phyloP scores from a whole-genome alignment of 495 filamentous ascomycete genomes.

The Amorphotheca resinae region DNA sequence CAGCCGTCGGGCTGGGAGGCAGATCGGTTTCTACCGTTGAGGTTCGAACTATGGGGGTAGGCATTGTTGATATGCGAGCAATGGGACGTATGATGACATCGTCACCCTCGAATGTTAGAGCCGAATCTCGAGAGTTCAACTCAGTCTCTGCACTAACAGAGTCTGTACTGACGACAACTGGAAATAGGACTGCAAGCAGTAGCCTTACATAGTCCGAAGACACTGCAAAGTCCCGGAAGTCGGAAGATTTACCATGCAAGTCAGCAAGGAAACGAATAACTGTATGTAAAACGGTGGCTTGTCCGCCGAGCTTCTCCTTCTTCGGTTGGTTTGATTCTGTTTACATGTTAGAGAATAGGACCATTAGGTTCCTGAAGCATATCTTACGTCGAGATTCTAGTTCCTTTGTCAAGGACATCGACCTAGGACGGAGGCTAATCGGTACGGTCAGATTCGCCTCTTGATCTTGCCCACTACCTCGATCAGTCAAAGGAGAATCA shows the following conservation, averaged over 20 bases:
- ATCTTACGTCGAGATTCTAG: conserved; percentile 37
- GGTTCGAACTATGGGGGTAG: conserved; percentile 58
- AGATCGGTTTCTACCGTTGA: conserved; percentile 43
- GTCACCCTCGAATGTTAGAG: conserved; percentile 72
- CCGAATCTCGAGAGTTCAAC: conserved; percentile 62
- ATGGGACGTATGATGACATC: conserved; percentile 71
- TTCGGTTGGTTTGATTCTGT: conserved; percentile 22
- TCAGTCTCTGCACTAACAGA: conserved; percentile 71
- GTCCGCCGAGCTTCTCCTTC: conserved; percentile 35
- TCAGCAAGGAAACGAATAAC: conserved; percentile 70
- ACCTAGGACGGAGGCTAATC: conserved; percentile 16
- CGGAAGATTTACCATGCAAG: conserved; percentile 55
- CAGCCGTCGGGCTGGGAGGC: conserved; percentile 26
- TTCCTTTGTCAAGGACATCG: conserved; percentile 31
- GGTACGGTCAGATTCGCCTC: conserved; percentile 8
- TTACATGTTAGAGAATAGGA: not conserved
- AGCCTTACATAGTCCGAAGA: conserved; percentile 67
- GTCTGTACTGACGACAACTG: conserved; percentile 74
- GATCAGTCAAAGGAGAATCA: conserved; percentile 31
- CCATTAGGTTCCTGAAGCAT: not conserved
- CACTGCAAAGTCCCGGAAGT: conserved; percentile 69
- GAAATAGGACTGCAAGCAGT: conserved; percentile 67
- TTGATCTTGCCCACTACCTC: conserved; percentile 3
- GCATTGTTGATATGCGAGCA: conserved; percentile 35
- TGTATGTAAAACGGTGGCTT: conserved; percentile 49